phyloP scores from a whole-genome alignment of 768 basidiomycete genomes.

The Suillus ampliporus region DNA sequence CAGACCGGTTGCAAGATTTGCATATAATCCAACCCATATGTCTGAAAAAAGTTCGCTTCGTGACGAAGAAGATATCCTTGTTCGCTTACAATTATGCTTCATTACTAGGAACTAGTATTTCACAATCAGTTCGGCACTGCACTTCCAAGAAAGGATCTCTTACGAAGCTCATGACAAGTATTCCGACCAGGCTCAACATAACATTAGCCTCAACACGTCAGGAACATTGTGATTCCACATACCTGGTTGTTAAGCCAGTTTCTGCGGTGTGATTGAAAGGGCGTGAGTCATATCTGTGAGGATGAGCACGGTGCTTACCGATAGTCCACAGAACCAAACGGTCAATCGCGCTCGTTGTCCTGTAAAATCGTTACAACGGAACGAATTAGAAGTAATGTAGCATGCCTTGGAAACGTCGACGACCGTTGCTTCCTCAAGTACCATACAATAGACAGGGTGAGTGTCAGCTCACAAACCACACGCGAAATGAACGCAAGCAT shows the following conservation, averaged over 20 bases:
- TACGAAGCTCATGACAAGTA: background rate
- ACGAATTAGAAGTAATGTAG: background rate
- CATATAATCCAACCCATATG: conserved; percentile 10
- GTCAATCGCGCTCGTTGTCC: background rate
- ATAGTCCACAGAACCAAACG: conserved; percentile 8
- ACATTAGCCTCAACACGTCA: background rate
- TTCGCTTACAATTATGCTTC: conserved; percentile 6
- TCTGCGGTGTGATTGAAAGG: background rate
- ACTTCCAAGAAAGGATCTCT: background rate
- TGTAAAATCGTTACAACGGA: background rate
- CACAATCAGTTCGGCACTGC: conserved; percentile 1
- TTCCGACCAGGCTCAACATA: background rate
- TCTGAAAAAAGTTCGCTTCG: background rate
- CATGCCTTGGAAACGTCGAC: background rate
- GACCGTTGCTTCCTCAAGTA: background rate
- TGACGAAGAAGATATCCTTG: background rate
- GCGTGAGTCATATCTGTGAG: background rate
- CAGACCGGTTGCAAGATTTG: conserved; percentile 2
- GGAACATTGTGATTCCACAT: background rate
- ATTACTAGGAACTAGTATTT: conserved; percentile 7
- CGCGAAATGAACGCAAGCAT: background rate
- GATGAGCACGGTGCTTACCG: background rate
- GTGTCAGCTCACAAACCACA: background rate
- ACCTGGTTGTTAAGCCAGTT: conserved; percentile 5
- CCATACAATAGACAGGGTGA: background rate